Evolutionary conservation across 345 rosid species (phyloP), one percentile per base, ranked within the genome.

Genomic region (Moricandia moricandioides): DNA sequence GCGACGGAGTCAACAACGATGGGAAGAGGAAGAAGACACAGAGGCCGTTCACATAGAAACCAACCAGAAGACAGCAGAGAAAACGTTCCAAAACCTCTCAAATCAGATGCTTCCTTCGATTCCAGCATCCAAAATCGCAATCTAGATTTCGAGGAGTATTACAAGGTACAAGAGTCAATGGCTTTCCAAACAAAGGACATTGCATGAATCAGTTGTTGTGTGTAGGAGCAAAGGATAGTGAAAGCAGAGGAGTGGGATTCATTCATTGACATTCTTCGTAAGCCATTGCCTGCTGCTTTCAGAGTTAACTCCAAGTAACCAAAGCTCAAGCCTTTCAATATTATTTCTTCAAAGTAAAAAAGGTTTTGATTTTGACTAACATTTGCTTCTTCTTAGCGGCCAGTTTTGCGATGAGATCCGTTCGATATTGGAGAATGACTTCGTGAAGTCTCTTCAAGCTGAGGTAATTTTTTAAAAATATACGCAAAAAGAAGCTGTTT

Each of bases 261-360:
- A 12, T 90, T 95, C 68, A 75, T 88, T 31, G 90, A 86, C 49
- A 45, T 82, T 78, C 97, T 95, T 67, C 88, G 91, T 4, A 90
- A 85, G 26, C 96, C 99, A 1, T 82, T 95, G 83, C 98, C 98
- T n/a, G 86, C 98, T 67, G 97, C 98, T 73, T 95, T 95, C 84
- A 82, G 99, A 77, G 93, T 95, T 60, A 90, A 95, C 71, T 88
- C 98, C 26, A 89, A 91, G 99, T 88, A 52, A 9, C 8, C 4
- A 37, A 6, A 24, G 6, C 3, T n/a, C n/a, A 47, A 47, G 2
- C 17, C 5, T 17, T 7, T 49, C 4, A 0, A 31, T 35, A 13
- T 0, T 30, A 8, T 1, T 59, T 3, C 18, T 65, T 29, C 43
- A 43, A 27, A 18, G 40, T 27, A 21, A 21, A 5, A 16, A 14